Evolutionary conservation across 331 rosid species (phyloP), one percentile per base, ranked within the genome.

Genomic region (Quercus lobata): DNA sequence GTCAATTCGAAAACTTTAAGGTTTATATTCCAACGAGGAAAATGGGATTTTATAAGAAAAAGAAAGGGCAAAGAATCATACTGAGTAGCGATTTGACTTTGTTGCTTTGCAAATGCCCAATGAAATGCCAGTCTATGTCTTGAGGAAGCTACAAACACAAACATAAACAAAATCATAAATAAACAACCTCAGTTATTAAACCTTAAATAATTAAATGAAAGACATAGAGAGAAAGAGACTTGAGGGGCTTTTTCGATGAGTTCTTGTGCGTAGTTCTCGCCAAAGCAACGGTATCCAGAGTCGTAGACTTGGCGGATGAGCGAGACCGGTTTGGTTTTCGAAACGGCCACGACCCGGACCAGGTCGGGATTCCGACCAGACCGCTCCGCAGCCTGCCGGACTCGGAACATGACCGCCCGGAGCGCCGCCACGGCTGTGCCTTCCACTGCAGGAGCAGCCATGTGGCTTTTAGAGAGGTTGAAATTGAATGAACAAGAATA

Each of bases 21-120:
- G 24, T 10, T 68, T 34, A 22, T 22, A 60, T 24, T 60, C 19
- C 56, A 17, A 16, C 15, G 35, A 19, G 17, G 16, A n/a, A 6
- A 41, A 18, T 16, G 15, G 37, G 22, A 60, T 37, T 8, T 6
- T 34, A 57, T 17, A 7, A 35, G 0, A 30, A 62, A 72, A 56
- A 58, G 55, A 24, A 5, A 80, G 34, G 21, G 27, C 44, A 30
- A 76, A 21, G 49, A 35, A 55, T 18, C 82, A 56, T 84, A 94
- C 98, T 78, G 68, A 94, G 77, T 54, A 94, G 88, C 25, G 84
- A 80, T 76, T 92, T 94, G 52, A 80, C 94, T 89, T 94, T 94
- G 88, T 94, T 94, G 88, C 96, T 92, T 76, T 94, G 98, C 90
- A 94, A 89, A 88, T 90, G 93, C 72, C 98, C 98, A 58, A 89